Evolutionary conservation across 2,329 filamentous ascomycete genomes (phyloP).

Genomic region (Penicillium janthinellum): DNA sequence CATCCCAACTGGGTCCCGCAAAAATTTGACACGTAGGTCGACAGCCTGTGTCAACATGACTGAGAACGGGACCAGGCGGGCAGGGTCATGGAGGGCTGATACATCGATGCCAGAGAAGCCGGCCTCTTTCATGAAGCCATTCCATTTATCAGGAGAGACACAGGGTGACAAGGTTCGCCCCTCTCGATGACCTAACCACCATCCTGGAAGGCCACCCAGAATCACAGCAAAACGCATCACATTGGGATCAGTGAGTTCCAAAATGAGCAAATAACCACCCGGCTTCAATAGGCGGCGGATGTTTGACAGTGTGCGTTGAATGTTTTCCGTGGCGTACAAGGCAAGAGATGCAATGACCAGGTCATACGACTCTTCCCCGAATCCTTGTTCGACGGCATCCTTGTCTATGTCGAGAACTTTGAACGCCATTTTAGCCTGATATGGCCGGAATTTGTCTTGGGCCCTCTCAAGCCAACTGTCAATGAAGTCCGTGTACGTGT

Average conservation of each 20-base stretch:
- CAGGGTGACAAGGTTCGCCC: slow-evolving; percentile 31
- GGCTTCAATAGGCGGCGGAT: slow-evolving; percentile 45
- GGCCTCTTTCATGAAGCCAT: slow-evolving; percentile 29
- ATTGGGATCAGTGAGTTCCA: slow-evolving; percentile 41
- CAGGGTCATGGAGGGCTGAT: background rate
- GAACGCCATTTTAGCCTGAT: slow-evolving; percentile 36
- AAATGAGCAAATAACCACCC: slow-evolving; percentile 50
- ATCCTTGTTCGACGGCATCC: slow-evolving; percentile 38
- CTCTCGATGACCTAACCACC: slow-evolving; percentile 38
- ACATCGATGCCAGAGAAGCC: slow-evolving; percentile 39
- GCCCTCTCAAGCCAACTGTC: slow-evolving; percentile 46
- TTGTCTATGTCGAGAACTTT: slow-evolving; percentile 39
- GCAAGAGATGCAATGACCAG: slow-evolving; percentile 42
- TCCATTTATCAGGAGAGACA: slow-evolving; percentile 35
- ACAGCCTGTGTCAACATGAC: slow-evolving; percentile 40
- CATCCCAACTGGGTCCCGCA: slow-evolving; percentile 31
- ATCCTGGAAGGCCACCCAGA: slow-evolving; percentile 37
- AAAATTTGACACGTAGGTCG: slow-evolving; percentile 28
- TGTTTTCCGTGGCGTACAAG: slow-evolving; percentile 31
- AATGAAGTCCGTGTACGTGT: slow-evolving; percentile 52
- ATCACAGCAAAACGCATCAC: slow-evolving; percentile 29
- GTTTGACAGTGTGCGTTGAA: slow-evolving; percentile 31
- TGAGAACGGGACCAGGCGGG: slow-evolving; percentile 17
- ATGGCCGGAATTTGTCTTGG: slow-evolving; percentile 30
- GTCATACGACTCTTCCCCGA: slow-evolving; percentile 37